Base-by-base conservation (phyloP, 2,329 filamentous ascomycete species). In the Pseudogymnoascus sp. region DNA sequence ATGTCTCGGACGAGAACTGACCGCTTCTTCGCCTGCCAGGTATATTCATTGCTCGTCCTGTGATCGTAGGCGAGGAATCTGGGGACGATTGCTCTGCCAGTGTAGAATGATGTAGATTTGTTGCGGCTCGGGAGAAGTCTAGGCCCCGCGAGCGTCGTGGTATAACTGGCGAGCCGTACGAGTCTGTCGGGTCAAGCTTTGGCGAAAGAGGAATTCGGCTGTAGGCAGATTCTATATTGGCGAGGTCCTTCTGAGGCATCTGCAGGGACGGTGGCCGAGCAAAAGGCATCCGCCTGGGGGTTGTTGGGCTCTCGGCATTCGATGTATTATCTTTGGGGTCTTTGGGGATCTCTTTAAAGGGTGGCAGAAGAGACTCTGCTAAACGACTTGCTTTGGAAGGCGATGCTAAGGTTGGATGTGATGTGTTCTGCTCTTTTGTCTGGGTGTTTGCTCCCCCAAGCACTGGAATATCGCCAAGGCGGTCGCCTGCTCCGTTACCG, bases 41-140 rank as follows among this genome's bases (percentile, higher is more conserved):
- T 58, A 87, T 87, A 69, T 82, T 85, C 78, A 87, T 83, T 27
- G 80, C 84, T 58, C 88, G 85, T 40, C 87, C 87, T 60, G 87
- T 86, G 61, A 94, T 87, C 10, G 88, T 92, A 0, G 94, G 94
- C 0, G 92, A 97, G 0, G 91, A 94, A 73, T 96, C 92, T 3
- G 92, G 92, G 4, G 90, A 94, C 0, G 90, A 89, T 72, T 88
- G 85, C 68, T 96, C 90, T 62, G 93, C 92, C 7, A 97, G 82
- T 0, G 90, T 97, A 13, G 93, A 97, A 74, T 97, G 94, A 75
- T 97, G 94, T 21, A 99, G 80, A 72, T 92, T 96, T 9, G 93
- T 97, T 65, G 91, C 94, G 9, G 92, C 92, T 67, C 93, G 84
- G 40, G 93, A 93, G 74, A 96, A 97, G 76, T 97, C 93, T 64